Percentiles rank a stretch among this genome's conserved stretches.
Conservation (phyloP, 2,329 filamentous ascomycete species). For the Pseudogymnoascus sp. region DNA sequence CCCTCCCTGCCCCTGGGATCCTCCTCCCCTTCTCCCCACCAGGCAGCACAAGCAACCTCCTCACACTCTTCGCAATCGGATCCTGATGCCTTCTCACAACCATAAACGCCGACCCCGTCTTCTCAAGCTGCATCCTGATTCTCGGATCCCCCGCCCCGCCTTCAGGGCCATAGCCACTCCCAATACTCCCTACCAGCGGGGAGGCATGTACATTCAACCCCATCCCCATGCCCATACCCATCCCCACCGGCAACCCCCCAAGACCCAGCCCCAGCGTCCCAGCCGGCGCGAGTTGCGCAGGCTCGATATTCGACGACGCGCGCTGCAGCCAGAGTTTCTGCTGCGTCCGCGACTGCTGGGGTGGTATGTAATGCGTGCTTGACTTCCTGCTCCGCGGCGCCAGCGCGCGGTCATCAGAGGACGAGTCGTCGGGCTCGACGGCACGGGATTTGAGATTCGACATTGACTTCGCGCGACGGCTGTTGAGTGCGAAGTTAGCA, state of each 20-base stretch:
- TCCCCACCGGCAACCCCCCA: slow-evolving; percentile 21
- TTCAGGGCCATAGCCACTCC: slow-evolving; percentile 12
- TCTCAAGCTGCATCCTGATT: slow-evolving; percentile 56
- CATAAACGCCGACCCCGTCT: slow-evolving; percentile 65
- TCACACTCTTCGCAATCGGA: slow-evolving; percentile 56
- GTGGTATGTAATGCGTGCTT: slow-evolving; percentile 21
- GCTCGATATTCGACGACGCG: slow-evolving; percentile 64
- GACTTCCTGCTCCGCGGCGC: slow-evolving; percentile 33
- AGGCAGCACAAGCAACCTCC: slow-evolving; percentile 44
- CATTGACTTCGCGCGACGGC: slow-evolving; percentile 26
- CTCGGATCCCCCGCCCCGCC: slow-evolving; percentile 51
- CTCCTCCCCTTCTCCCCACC: slow-evolving; percentile 42
- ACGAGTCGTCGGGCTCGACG: slow-evolving; percentile 31
- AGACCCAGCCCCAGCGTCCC: slow-evolving; percentile 25
- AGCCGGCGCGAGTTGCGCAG: slow-evolving; percentile 39
- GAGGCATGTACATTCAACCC: slow-evolving; percentile 18
- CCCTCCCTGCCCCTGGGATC: slow-evolving; percentile 35
- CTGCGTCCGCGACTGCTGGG: slow-evolving; percentile 57
- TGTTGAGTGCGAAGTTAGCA: neutral
- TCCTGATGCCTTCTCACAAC: slow-evolving; percentile 66
- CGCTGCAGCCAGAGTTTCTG: slow-evolving; percentile 69
- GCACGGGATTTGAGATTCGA: slow-evolving; percentile 21
- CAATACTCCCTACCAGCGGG: slow-evolving; percentile 5
- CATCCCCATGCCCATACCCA: slow-evolving; percentile 25
- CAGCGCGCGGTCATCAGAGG: slow-evolving; percentile 36